These are phyloP conservation scores for Thielaviopsis punctulata DNA, from an alignment of 2,329 filamentous ascomycete species.

Conservation along the genomic window DNA sequence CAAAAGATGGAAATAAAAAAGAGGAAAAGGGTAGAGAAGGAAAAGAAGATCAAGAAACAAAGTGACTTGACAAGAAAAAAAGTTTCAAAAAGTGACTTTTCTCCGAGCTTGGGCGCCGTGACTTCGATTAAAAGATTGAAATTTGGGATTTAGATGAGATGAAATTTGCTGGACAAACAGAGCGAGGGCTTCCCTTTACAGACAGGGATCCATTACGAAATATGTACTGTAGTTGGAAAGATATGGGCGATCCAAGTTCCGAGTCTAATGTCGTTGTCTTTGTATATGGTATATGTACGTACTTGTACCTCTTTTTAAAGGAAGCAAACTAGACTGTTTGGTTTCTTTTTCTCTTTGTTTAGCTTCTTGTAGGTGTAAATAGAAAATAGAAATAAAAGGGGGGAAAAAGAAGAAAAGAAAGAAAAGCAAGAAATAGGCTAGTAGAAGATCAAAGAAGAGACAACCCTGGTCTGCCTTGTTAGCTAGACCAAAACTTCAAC, in stretches of 20 bases:
- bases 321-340: neutral
- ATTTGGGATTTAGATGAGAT: conserved; percentile 12
- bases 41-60: neutral
- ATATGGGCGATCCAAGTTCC: neutral
- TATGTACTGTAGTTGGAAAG: neutral
- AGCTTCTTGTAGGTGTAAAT: too few species aligned
- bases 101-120: conserved; percentile 1
- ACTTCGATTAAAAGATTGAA: neutral
- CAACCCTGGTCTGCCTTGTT: neutral
- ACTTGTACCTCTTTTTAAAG: neutral
- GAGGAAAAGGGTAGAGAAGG: neutral
- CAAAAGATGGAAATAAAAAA: neutral
- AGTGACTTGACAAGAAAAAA: neutral
- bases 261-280: neutral
- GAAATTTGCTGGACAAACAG: conserved; percentile 10
- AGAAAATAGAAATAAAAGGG: neutral
- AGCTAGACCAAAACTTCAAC: neutral
- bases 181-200: conserved; percentile 6
- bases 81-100: neutral
- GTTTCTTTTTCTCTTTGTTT: neutral
- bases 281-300: too few species aligned
- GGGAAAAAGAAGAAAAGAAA: neutral
- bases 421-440: neutral
- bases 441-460: too few species aligned
- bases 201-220: conserved; percentile 6